Base-by-base conservation (phyloP, 1,284 basidiomycete species). In the Ustanciosporium gigantosporum region DNA sequence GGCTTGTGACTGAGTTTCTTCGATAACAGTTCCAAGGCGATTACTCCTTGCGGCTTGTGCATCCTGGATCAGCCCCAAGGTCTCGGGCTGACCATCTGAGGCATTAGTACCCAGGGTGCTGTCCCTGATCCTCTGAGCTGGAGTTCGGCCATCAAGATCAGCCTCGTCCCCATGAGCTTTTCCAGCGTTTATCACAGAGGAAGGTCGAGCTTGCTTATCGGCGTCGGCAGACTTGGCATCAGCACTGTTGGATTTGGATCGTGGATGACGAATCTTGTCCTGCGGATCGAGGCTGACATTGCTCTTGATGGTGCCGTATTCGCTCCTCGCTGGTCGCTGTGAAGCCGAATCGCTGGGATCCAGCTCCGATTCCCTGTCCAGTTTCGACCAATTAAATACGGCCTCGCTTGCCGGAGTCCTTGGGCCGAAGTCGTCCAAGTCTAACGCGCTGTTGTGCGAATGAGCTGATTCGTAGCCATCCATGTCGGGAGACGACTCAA, bases 331-430 rank as follows among this genome's bases (percentile, higher is more conserved):
- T 16, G 68, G 68, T 16, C 70, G 41, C 31, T 73, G 68, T 8
- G 61, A 66, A 6, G 70, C 70, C 35, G 68, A 70, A 29, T 73
- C 70, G 37, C 58, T 61, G 14, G 70, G 70, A 11, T 46, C 25
- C 20, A 73, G 42, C 11, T 68, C 65, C 15, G 48, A 44, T 25
- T 55, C 67, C 38, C 46, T 53, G 41, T 57, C 64, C 15, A 49
- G 27, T 2, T 41, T 41, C 14, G 47, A 53, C 62, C 64, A 67
- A 24, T 64, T 45, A 45, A 68, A 71, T 2, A 64, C 43, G 5
- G 57, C 58, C 19, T 67, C 62, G 37, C 62, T 66, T 27, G 51
- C 57, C 15, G 68, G 68, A 17, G 66, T 68, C 2, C 49, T 41
- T 13, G 68, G 61, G 3, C 65, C 68, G 35, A 70, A 70, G 5